Evolutionary conservation across 495 filamentous ascomycete species (phyloP).

Genomic region (Parathielavia appendiculata): DNA sequence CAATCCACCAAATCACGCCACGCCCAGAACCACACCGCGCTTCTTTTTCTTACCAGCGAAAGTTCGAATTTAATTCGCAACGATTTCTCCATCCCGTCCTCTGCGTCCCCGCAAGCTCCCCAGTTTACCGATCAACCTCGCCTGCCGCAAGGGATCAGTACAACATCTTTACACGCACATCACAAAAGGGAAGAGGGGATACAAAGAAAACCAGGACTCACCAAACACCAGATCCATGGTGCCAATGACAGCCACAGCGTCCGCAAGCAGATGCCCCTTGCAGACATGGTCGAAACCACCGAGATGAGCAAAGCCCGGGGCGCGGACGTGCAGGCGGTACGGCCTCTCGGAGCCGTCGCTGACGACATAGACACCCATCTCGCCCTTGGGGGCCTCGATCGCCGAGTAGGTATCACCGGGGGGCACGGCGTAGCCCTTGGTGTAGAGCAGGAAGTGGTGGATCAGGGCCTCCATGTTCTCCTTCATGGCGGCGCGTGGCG

Average conservation of each 20-base stretch:
- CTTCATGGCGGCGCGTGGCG: slow-evolving; percentile 97
- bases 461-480: slow-evolving; percentile 99
- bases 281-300: slow-evolving; percentile 88
- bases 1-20: background rate
- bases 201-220: slow-evolving; percentile 28
- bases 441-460: slow-evolving; percentile 98
- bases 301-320: slow-evolving; percentile 95
- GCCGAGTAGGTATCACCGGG: slow-evolving; percentile 96
- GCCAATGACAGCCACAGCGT: slow-evolving; percentile 95
- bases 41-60: background rate
- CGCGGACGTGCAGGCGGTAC: slow-evolving; percentile 96
- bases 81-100: slow-evolving; percentile 3
- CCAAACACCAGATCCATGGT: slow-evolving; percentile 80
- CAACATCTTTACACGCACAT: background rate
- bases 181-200: background rate
- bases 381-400: slow-evolving; percentile 98
- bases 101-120: slow-evolving; percentile 1
- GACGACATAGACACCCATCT: slow-evolving; percentile 98
- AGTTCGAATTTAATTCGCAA: slow-evolving; percentile 4
- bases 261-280: slow-evolving; percentile 87
- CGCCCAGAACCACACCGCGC: background rate
- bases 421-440: slow-evolving; percentile 96
- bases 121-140: slow-evolving; percentile 46
- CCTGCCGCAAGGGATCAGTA: slow-evolving; percentile 26
- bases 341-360: slow-evolving; percentile 93